Evolutionary conservation across 129 eudicot genomes (phyloP).

Genomic region (Arctium lappa): DNA sequence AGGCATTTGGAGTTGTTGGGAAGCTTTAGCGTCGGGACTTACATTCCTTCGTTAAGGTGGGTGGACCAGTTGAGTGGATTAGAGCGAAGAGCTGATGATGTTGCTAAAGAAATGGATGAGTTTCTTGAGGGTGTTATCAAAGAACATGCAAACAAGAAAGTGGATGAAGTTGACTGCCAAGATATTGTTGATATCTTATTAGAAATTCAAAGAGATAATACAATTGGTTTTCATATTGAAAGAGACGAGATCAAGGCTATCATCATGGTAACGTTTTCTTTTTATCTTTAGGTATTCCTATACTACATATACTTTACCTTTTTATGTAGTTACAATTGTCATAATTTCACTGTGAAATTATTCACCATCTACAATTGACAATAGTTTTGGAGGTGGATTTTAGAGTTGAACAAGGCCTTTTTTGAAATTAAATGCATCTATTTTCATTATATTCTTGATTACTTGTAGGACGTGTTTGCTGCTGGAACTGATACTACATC

Average conservation of each 20-base stretch:
- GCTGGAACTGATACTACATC: constrained; percentile 42
- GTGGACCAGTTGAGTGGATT: background rate
- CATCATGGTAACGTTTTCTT: constrained; percentile 17
- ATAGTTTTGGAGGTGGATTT: background rate
- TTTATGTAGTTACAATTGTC: background rate
- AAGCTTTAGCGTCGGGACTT: background rate
- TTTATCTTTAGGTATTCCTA: too few species aligned
- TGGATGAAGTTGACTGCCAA: background rate
- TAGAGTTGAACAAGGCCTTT: background rate
- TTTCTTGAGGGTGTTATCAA: background rate
- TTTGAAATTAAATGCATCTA: background rate
- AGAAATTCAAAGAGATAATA: constrained; percentile 19
- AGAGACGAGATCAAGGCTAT: constrained; percentile 31
- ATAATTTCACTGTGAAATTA: too few species aligned
- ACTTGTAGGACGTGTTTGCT: constrained; percentile 17
- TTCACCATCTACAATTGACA: background rate
- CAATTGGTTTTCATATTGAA: constrained; percentile 8
- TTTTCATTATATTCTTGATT: background rate
- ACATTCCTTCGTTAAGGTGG: background rate
- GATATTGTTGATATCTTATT: constrained; percentile 35
- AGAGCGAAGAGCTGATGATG: background rate
- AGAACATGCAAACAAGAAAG: background rate
- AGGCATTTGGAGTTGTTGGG: background rate
- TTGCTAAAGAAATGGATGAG: background rate
- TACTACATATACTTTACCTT: background rate